Evolutionary conservation across 2,329 filamentous ascomycete species (phyloP), one percentile per base, ranked within the genome.

Genomic region (Metarhizium album): DNA sequence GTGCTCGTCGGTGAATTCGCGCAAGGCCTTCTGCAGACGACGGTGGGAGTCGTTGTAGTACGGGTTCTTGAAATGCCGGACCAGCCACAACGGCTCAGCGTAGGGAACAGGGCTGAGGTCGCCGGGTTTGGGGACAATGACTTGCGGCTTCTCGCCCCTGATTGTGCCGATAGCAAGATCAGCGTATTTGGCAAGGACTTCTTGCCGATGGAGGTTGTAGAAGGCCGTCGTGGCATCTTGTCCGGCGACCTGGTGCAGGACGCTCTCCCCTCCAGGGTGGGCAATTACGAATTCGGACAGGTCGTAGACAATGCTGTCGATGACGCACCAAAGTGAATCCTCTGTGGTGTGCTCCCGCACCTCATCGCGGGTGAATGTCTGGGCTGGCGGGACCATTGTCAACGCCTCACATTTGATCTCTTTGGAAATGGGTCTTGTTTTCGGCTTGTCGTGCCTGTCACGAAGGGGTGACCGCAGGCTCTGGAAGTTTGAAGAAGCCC

Each of bases 161-260:
- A 95, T 67, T 14, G 80, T 86, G 61, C 89, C 89, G 59, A 95
- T 78, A 67, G 80, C 84, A 18, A 95, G 77, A 60, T 79, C 74
- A 45, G 76, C 70, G 74, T 94, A 94, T 66, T 90, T 90, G 54
- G 82, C 73, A 11, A 95, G 77, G n/a, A 94, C 87, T 68, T 95
- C 89, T 59, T 95, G 88, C 24, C 89, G 77, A 71, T 95, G 90
- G 49, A 95, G 82, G 73, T 94, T 94, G 79, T 94, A 95, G 69
- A 94, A 95, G 51, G 84, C 85, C 35, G 77, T 72, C 2, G 89
- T 95, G 47, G 88, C 87, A 63, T 95, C 89, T 57, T 81, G 78
- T 55, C 89, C 89, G 29, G 86, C 89, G 46, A 91, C 80, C 68
- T 95, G 87, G 49, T 79, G 76, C 37, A 94, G 79, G 23, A 94